Evolutionary conservation across 2,329 filamentous ascomycete genomes (phyloP), one percentile per base, ranked within the genome.

Genomic region (Alternaria tenuissima): DNA sequence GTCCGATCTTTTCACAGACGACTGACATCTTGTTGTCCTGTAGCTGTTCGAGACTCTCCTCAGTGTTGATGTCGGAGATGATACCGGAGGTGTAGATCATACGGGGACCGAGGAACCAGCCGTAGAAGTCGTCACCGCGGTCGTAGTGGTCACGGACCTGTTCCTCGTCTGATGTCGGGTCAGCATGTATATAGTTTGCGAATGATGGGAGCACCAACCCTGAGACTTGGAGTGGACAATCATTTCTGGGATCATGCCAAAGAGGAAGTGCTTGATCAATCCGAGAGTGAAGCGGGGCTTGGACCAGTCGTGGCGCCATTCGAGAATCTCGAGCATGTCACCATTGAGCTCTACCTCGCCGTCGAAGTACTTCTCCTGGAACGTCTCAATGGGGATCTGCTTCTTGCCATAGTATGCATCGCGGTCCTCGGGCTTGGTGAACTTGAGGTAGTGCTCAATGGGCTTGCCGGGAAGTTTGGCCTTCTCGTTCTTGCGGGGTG

Each of bases 41-140:
- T 46, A 98, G 87, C 82, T 98, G 86, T 82, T 99, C 95, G 26
- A 99, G 90, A 34, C 89, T 88, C 83, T 98, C 95, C 82, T 98
- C 95, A 69, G 85, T 86, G 81, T 90, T 89, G 79, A 92, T 87
- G 80, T 98, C 93, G 63, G 91, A 91, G 78, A 99, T 96, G 74
- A 99, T 85, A 73, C 95, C 95, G 52, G 92, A 96, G 52, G 95
- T 99, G 85, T 98, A 98, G 81, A 98, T 93, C 95, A 98, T 99
- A 76, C 94, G 94, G 61, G 94, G 94, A 63, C 95, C 95, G 65
- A 98, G 88, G 87, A 98, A 98, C 93, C 94, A 99, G 79, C 88
- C 91, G 85, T 99, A 99, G 83, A 97, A 97, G 82, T 98, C 95
- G 79, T 99, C 93, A 76, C 95, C 95, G 67, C 93, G 90, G 86